phyloP scores from a whole-genome alignment of 805 yeast species.

The Kockiozyma suomiensis region DNA sequence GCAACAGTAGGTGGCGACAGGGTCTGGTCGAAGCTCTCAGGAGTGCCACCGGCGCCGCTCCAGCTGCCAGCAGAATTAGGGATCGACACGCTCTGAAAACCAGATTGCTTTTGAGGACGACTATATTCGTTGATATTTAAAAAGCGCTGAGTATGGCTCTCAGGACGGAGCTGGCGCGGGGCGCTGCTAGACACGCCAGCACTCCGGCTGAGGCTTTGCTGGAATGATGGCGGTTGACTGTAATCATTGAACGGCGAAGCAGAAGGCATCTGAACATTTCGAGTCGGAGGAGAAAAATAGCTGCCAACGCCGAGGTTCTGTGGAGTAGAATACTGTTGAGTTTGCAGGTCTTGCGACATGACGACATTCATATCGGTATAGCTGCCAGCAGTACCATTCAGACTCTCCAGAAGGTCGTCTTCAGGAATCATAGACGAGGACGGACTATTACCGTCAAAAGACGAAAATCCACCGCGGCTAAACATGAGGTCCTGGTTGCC shows the following conservation, averaged over 20 bases:
- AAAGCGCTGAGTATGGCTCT: constrained; percentile 37
- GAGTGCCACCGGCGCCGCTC: constrained; percentile 13
- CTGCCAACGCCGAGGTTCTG: constrained; percentile 15
- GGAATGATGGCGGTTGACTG: constrained; percentile 26
- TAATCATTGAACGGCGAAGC: constrained; percentile 41
- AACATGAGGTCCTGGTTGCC: constrained; percentile 7
- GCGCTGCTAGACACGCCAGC: constrained; percentile 9
- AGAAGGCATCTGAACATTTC: constrained; percentile 23
- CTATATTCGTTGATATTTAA: constrained; percentile 34
- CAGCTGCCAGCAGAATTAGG: constrained; percentile 27
- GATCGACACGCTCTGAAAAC: constrained; percentile 27
- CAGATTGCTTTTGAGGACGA: constrained; percentile 26
- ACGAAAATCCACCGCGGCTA: constrained; percentile 26
- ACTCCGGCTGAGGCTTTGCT: constrained; percentile 22
- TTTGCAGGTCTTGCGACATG: neutral
- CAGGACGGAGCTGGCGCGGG: constrained; percentile 12
- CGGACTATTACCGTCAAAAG: constrained; percentile 22
- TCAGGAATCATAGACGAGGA: constrained; percentile 33
- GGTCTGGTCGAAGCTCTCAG: constrained; percentile 23
- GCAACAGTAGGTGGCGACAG: constrained; percentile 22
- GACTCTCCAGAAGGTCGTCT: constrained; percentile 26
- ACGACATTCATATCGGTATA: neutral
- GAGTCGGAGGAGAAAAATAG: constrained; percentile 30
- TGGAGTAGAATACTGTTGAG: neutral
- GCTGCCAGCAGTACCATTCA: constrained; percentile 1